A percentile compares a stretch with the other conserved stretches of the same genome.
phyloP scores from a whole-genome alignment of 78 protist species.

The Dictyostelium discoideum region DNA sequence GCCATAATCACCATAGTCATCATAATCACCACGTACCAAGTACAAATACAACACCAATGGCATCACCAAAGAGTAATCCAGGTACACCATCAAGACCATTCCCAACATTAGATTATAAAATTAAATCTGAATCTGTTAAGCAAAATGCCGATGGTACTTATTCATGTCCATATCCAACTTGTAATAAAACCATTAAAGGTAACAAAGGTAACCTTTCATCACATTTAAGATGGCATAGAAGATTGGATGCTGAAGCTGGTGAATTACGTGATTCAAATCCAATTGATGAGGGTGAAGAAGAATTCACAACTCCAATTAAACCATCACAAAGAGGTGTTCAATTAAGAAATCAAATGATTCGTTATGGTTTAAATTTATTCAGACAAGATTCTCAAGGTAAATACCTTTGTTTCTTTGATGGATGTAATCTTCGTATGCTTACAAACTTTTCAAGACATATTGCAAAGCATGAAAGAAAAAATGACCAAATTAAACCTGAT shows the following conservation, averaged over 20 bases:
- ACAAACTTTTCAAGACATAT: constrained; percentile 80
- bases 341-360: constrained; percentile 77
- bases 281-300: constrained; percentile 70
- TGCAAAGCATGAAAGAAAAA: constrained; percentile 72
- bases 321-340: constrained; percentile 79
- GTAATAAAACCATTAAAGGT: constrained; percentile 71
- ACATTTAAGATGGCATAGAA: constrained; percentile 69
- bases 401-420: constrained; percentile 77
- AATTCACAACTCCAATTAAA: constrained; percentile 65
- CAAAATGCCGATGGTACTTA: constrained; percentile 74
- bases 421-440: constrained; percentile 55
- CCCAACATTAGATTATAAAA: constrained; percentile 67
- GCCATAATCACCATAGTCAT: background rate
- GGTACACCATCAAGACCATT: constrained; percentile 76
- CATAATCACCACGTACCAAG: constrained; percentile 16
- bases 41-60: constrained; percentile 14
- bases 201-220: constrained; percentile 68
- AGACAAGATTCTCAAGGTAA: constrained; percentile 78
- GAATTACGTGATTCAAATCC: constrained; percentile 26
- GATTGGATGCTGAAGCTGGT: constrained; percentile 76
- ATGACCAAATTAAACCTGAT: constrained; percentile 50
- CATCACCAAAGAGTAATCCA: constrained; percentile 48
- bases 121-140: constrained; percentile 50
- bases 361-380: constrained; percentile 68
- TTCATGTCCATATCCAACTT: constrained; percentile 66